Percentiles rank a stretch among this genome's conserved stretches.
Conservation (phyloP, 2,329 filamentous ascomycete genomes). For the Fusarium multiceps region DNA sequence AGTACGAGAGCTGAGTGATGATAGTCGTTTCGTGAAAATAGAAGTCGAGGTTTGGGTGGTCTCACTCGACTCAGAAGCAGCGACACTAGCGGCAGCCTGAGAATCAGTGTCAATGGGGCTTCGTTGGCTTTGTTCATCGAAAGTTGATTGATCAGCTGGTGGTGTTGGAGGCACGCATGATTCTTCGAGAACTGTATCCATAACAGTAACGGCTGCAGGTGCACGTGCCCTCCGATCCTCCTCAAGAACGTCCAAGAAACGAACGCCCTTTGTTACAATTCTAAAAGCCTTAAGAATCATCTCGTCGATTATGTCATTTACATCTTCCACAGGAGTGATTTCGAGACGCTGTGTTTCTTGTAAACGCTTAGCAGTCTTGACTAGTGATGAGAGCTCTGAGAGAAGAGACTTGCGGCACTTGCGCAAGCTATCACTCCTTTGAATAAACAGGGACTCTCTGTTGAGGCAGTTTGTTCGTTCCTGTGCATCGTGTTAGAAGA, state of each 20-base stretch:
- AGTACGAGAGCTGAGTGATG: conserved; percentile 55
- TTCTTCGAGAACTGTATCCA: conserved; percentile 71
- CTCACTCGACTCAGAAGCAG: conserved; percentile 52
- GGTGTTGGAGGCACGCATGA: conserved; percentile 70
- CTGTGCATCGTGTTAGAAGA: conserved; percentile 56
- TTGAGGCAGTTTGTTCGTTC: conserved; percentile 90
- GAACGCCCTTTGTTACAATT: conserved; percentile 89
- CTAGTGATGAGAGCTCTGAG: conserved; percentile 87
- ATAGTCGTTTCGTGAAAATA: conserved; percentile 60
- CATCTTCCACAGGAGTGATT: conserved; percentile 62
- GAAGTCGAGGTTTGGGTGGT: conserved; percentile 50
- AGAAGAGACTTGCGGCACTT: conserved; percentile 87
- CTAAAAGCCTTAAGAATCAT: conserved; percentile 95
- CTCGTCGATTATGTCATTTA: conserved; percentile 86
- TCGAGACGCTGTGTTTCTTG: conserved; percentile 75
- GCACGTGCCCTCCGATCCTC: conserved; percentile 66
- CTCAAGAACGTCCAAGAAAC: conserved; percentile 88
- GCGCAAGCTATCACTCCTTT: conserved; percentile 79
- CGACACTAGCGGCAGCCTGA: conserved; percentile 51
- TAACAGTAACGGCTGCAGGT: conserved; percentile 66
- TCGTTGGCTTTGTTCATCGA: conserved; percentile 54
- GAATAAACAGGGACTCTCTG: conserved; percentile 79
- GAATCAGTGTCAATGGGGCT: conserved; percentile 55
- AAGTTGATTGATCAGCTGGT: conserved; percentile 67
- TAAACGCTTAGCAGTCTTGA: conserved; percentile 87